Percentiles rank a stretch among this genome's conserved stretches.
Conservation (phyloP, 208 protist genomes). For the Wallacemonas sp. region DNA sequence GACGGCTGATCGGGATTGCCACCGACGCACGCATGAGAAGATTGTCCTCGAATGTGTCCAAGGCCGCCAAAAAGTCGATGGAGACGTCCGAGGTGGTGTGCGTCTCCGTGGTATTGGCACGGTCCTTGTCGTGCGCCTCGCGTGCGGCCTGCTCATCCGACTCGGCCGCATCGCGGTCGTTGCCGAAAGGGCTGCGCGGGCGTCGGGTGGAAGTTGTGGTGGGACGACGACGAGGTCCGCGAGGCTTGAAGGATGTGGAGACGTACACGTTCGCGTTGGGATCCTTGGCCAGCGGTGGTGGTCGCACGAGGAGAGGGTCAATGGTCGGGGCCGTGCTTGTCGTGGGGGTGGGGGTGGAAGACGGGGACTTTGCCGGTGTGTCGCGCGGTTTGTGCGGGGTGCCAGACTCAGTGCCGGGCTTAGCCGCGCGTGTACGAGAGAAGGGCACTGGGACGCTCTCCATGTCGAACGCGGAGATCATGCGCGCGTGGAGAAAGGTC, state of each 20-base stretch:
- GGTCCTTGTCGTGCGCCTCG: neutral
- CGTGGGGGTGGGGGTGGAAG: neutral
- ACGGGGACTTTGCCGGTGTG: constrained; percentile 18
- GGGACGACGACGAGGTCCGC: neutral
- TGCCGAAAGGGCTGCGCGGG: constrained; percentile 12
- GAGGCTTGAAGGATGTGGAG: neutral
- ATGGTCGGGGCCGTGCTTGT: neutral
- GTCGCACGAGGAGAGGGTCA: neutral
- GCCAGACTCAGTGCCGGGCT: neutral
- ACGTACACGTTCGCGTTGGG: constrained; percentile 15
- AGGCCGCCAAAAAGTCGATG: constrained; percentile 19
- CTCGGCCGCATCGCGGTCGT: constrained; percentile 4
- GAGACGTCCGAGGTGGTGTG: neutral
- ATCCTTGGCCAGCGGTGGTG: constrained; percentile 10
- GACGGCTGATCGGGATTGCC: constrained; percentile 68
- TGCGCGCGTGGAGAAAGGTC: neutral
- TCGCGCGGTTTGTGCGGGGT: too few relatives aligned
- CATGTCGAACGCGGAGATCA: neutral
- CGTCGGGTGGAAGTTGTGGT: neutral
- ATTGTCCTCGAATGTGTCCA: constrained; percentile 45
- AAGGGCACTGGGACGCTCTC: neutral
- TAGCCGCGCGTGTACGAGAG: neutral
- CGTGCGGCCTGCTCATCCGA: constrained; percentile 15
- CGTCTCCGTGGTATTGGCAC: neutral
- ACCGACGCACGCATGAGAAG: constrained; percentile 28